phyloP scores from a whole-genome alignment of 495 filamentous ascomycete genomes.

The Xylaria cubensis region DNA sequence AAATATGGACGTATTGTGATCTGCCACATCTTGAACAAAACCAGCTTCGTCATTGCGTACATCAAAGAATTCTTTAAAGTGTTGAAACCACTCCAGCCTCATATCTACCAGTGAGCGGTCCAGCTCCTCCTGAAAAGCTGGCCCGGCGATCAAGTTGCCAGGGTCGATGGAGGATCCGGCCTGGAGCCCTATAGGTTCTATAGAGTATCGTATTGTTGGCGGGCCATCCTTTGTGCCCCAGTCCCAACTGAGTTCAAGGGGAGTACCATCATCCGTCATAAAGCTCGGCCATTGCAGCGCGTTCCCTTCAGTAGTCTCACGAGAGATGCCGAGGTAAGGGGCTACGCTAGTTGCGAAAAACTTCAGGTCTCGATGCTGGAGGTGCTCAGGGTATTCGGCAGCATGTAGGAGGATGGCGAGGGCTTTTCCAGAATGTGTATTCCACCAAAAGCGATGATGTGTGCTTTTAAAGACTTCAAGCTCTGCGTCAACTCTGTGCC shows the following conservation, averaged over 20 bases:
- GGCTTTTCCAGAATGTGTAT: slow-evolving; percentile 22
- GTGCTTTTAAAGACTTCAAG: background rate
- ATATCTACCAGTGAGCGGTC: slow-evolving; percentile 22
- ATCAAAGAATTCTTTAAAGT: slow-evolving; percentile 37
- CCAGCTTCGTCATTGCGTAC: slow-evolving; percentile 3
- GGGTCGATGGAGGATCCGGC: slow-evolving; percentile 41
- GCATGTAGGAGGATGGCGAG: slow-evolving; percentile 28
- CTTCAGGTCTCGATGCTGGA: slow-evolving; percentile 24
- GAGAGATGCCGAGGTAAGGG: slow-evolving; percentile 22
- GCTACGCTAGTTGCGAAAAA: slow-evolving; percentile 26
- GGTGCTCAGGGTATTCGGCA: slow-evolving; percentile 25
- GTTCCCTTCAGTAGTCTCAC: slow-evolving; percentile 7
- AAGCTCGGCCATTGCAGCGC: slow-evolving; percentile 42
- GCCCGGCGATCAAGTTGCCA: slow-evolving; percentile 28
- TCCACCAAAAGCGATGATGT: slow-evolving; percentile 28
- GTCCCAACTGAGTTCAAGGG: slow-evolving; percentile 48
- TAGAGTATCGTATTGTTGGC: slow-evolving; percentile 37
- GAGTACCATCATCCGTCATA: slow-evolving; percentile 48
- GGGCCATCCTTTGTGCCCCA: slow-evolving; percentile 31
- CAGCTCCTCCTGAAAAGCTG: slow-evolving; percentile 27
- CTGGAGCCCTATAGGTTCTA: slow-evolving; percentile 40
- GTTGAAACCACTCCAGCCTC: slow-evolving; percentile 32
- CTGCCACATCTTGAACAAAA: slow-evolving; percentile 13
- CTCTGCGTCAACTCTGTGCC: background rate
- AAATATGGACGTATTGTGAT: slow-evolving; percentile 34